These are phyloP conservation scores for Candida germanica DNA, from an alignment of 805 yeast species.

Conservation along the genomic window DNA sequence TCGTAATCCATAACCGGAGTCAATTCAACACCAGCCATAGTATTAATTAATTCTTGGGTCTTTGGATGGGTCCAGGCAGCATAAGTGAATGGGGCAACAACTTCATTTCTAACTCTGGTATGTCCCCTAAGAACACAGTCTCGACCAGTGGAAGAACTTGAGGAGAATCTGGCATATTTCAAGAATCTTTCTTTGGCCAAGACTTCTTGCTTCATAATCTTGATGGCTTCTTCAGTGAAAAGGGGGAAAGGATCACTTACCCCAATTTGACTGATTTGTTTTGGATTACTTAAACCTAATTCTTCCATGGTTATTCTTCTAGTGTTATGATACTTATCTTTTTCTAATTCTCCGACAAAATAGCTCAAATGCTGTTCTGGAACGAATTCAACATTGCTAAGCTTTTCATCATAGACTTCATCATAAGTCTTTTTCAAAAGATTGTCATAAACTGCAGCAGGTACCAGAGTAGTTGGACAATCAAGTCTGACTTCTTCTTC, in stretches of 20 bases:
- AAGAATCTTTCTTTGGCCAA: conserved; percentile 45
- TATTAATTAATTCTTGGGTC: conserved; percentile 49
- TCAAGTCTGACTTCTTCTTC: no score
- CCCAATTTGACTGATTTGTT: conserved; percentile 53
- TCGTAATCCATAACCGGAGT: conserved; percentile 58
- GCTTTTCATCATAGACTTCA: conserved; percentile 5
- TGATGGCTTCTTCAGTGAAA: conserved; percentile 58
- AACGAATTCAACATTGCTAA: conserved; percentile 20
- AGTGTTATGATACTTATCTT: conserved; percentile 20
- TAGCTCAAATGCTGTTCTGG: conserved; percentile 31
- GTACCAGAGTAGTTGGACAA: no score
- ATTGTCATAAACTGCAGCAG: conserved; percentile 28
- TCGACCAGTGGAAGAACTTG: conserved; percentile 46
- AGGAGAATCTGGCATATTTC: conserved; percentile 42
- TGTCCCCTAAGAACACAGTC: conserved; percentile 53
- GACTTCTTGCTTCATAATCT: conserved; percentile 55
- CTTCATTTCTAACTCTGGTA: conserved; percentile 30
- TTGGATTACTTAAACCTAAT: conserved; percentile 42
- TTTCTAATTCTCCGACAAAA: conserved; percentile 18
- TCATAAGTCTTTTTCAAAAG: conserved; percentile 30
- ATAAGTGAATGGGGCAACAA: conserved; percentile 48
- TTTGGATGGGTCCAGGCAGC: conserved; percentile 60
- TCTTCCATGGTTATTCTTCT: conserved; percentile 44
- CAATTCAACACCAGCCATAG: conserved; percentile 59
- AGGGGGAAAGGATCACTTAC: conserved; percentile 60